Base-by-base conservation (phyloP, 2,329 filamentous ascomycete genomes). In the Botrytis aclada region DNA sequence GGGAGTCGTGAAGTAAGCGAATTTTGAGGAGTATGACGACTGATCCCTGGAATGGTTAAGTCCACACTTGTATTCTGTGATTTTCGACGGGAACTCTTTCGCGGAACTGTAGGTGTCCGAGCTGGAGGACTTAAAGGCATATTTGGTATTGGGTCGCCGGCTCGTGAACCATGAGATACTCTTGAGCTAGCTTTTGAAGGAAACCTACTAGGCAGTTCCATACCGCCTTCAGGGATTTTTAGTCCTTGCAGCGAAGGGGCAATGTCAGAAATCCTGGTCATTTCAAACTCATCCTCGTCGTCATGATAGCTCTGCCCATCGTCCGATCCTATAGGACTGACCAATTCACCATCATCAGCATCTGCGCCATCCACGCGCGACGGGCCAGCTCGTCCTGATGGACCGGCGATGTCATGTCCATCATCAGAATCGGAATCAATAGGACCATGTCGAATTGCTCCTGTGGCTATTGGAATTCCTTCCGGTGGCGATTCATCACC, bases 81-180 rank as follows among this genome's bases (percentile, higher is more conserved):
- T 65, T 78, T 77, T 56, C 91, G 86, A 79, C 89, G 90, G 0
- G 92, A 94, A 80, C 91, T 94, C 82, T 91, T 93, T 43, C 92
- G 86, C 3, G 93, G 92, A 45, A 94, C 87, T 12, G 86, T 84
- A 0, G 78, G 78, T 63, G 74, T 77, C 41, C 70, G 62, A 10
- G 76, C 77, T 5, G 69, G 72, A 25, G 74, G 62, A 62, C 76
- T 73, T 32, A 60, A 29, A 6, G 76, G 74, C n/a, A 78, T 37
- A 8, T 51, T 66, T 2, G 89, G 89, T 6, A 85, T 81, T 77
- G 73, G 78, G 22, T 71, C 69, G n/a, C 61, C 62, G n/a, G 62
- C 45, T 66, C 69, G 61, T 37, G 69, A 65, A n/a, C 69, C 69
- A 34, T 71, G 69, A 75, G 79, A 72, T n/a, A 78, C 76, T 45